Evolutionary conservation across 2,329 filamentous ascomycete species (phyloP), one percentile per base, ranked within the genome.

Genomic region (Fusarium dimerum): DNA sequence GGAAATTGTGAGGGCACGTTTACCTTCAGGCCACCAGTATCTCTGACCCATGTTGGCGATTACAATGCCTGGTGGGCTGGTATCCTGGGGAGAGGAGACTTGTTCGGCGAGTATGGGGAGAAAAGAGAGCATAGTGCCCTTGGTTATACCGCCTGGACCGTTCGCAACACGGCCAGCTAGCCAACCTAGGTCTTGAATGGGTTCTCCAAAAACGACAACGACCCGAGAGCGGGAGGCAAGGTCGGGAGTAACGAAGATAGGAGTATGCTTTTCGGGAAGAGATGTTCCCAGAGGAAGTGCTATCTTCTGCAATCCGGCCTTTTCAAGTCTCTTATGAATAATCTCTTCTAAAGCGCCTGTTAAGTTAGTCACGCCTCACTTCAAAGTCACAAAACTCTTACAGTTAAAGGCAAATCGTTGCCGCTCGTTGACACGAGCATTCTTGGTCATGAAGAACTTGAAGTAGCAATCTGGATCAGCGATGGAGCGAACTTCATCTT

Each of bases 1-100:
- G 0, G 67, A 66, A 1, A 78, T 68, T 1, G 83, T 88, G 55
- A 96, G 76, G 0, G 84, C 77, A 45, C 81, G 79, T 47, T 78
- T 72, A 1, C 79, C 79, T 47, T 82, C 79, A 40, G 88, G 83
- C 68, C 88, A 90, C 86, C 90, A 97, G 63, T 86, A 76, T 16
- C 89, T 75, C 71, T 95, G 86, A 5, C 90, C 90, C 5, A 84
- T 78, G 67, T 96, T 97, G 43, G 90, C 83, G 26, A 96, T 75
- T 29, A 97, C 73, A 50, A 97, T 73, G 3, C 82, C 88, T 0
- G 80, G 84, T 2, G 73, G 57, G 2, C 68, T 60, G 0, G 65
- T 29, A 17, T 76, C 72, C 0, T 60, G 44, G 0, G 68, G 57
- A 13, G 69, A 73, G 34, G 70, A 70, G 20, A 43, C 55, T 50